Base-by-base conservation (phyloP, 1,284 basidiomycete genomes). In the Tylopilus sp. region DNA sequence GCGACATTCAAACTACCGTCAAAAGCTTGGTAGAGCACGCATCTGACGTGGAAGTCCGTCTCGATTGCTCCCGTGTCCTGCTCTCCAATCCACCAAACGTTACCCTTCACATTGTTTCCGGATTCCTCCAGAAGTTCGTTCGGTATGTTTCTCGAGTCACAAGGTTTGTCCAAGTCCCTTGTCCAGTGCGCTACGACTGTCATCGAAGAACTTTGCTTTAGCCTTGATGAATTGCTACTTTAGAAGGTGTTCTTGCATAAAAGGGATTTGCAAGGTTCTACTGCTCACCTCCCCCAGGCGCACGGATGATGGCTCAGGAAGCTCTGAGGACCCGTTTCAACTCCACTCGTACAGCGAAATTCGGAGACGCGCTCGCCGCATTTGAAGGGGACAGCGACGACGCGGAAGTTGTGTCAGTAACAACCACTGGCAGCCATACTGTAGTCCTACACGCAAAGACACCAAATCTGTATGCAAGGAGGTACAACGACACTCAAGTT, bases 101-200 rank as follows among this genome's bases (percentile, higher is more conserved):
- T 18, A n/a, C 93, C 0, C 82, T 98, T 53, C 83, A 89, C 22
- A 95, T 93, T 7, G 82, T 97, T 33, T 83, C 86, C n/a, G n/a
- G n/a, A n/a, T n/a, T n/a, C n/a, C n/a, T n/a, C n/a, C n/a, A n/a
- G n/a, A n/a, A n/a, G n/a, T n/a, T n/a, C n/a, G n/a, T n/a, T n/a
- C n/a, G n/a, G n/a, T n/a, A n/a, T n/a, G n/a, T n/a, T n/a, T n/a
- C n/a, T n/a, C n/a, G n/a, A n/a, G n/a, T n/a, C n/a, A n/a, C n/a
- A n/a, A n/a, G n/a, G n/a, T n/a, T n/a, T n/a, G n/a, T 60, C 97
- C 3, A 94, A 94, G 74, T 91, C 94, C 33, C 87, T 98, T 32
- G 97, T 97, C 15, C 89, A 91, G 19, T 97, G 96, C 78, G 87
- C 97, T 72, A 95, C 95, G 6, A 97, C 98, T 75, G 87, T 97